Conservation (phyloP, 1,284 basidiomycete genomes). For the Malassezia sp. region DNA sequence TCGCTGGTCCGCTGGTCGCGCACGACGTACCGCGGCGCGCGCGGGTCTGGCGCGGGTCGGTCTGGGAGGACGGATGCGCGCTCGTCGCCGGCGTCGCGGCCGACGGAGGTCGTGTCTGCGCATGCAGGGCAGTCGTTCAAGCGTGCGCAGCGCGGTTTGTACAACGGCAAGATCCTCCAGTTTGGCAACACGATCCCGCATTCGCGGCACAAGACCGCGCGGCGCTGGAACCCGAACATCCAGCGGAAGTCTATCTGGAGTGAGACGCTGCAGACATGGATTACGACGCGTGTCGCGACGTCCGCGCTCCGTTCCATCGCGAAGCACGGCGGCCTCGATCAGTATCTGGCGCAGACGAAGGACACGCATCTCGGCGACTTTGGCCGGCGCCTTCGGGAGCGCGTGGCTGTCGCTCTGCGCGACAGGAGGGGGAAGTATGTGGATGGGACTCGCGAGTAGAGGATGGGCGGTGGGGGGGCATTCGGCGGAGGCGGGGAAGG, state of each 20-base stretch:
- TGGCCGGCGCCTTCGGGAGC: slow-evolving; percentile 30
- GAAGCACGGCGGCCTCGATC: slow-evolving; percentile 40
- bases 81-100: slow-evolving; percentile 39
- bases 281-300: slow-evolving; percentile 23
- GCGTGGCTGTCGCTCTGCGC: slow-evolving; percentile 18
- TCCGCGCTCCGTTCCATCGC: slow-evolving; percentile 33
- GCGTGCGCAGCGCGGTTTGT: slow-evolving; percentile 40
- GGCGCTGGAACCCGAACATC: slow-evolving; percentile 40
- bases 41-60: slow-evolving; percentile 36
- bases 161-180: slow-evolving; percentile 36
- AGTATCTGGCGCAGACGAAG: slow-evolving; percentile 32
- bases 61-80: slow-evolving; percentile 31
- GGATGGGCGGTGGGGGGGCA: neutral
- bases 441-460: too few relatives aligned
- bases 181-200: slow-evolving; percentile 42
- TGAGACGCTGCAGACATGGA: slow-evolving; percentile 20
- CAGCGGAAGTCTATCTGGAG: slow-evolving; percentile 29
- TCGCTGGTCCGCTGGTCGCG: slow-evolving; percentile 37
- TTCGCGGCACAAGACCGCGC: slow-evolving; percentile 38
- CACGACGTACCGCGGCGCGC: slow-evolving; percentile 40
- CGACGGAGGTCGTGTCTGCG: slow-evolving; percentile 18
- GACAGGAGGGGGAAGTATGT: slow-evolving; percentile 9
- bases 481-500: too few relatives aligned
- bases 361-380: slow-evolving; percentile 30
- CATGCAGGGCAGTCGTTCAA: slow-evolving; percentile 34